phyloP scores from a whole-genome alignment of 768 basidiomycete species.

The Vararia minispora region DNA sequence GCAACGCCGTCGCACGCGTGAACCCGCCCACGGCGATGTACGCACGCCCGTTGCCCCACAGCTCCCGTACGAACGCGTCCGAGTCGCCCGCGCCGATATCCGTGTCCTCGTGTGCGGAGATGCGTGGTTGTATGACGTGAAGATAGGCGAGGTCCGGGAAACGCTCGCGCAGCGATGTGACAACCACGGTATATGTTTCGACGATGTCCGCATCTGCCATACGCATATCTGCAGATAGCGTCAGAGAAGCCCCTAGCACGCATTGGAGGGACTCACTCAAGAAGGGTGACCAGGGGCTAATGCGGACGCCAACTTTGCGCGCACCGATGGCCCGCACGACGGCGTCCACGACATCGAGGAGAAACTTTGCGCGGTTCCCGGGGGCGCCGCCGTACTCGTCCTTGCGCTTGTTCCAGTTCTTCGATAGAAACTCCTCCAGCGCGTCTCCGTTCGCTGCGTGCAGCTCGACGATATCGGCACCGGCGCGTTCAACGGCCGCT shows the following conservation, averaged over 20 bases:
- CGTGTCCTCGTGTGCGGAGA: background rate
- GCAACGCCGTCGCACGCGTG: background rate
- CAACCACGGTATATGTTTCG: conserved; percentile 16
- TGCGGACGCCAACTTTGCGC: conserved; percentile 24
- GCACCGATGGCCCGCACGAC: conserved; percentile 25
- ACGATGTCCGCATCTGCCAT: conserved; percentile 14
- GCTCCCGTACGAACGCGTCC: background rate
- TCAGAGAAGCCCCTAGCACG: background rate
- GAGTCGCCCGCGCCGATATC: background rate
- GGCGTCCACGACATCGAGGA: conserved; percentile 23
- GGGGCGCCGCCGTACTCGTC: background rate
- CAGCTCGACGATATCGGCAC: background rate
- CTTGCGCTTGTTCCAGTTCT: background rate
- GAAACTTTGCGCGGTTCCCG: background rate
- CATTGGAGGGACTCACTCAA: background rate
- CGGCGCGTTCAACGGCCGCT: background rate
- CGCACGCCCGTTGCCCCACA: conserved; percentile 6
- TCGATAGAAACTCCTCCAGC: background rate
- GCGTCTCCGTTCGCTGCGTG: background rate
- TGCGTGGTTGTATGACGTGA: conserved; percentile 18
- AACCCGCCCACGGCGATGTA: conserved; percentile 1
- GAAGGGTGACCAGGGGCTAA: conserved; percentile 20
- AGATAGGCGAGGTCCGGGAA: conserved; percentile 24
- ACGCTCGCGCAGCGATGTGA: conserved; percentile 10
- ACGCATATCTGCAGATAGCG: background rate